Evolutionary conservation across 2,329 filamentous ascomycete genomes (phyloP).

Genomic region (Escovopsis weberi): DNA sequence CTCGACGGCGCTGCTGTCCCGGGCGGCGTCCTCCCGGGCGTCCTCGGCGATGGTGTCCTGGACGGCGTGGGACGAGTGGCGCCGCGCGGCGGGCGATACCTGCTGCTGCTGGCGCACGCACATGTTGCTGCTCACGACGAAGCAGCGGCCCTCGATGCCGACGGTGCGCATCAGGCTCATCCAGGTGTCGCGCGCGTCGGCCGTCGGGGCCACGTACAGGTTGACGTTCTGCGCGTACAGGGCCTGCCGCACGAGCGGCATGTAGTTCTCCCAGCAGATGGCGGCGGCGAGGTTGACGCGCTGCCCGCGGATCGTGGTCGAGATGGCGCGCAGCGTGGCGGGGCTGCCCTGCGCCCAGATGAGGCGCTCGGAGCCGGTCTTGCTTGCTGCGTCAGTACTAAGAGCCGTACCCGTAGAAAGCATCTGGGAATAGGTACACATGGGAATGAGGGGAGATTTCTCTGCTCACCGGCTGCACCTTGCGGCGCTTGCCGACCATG

Average conservation of each 20-base stretch:
- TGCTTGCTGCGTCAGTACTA: too few species aligned
- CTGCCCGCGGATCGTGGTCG: conserved; percentile 64
- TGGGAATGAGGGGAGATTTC: neutral
- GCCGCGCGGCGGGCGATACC: too few species aligned
- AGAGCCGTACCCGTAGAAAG: too few species aligned
- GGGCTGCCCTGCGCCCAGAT: conserved; percentile 82
- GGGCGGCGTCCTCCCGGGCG: neutral
- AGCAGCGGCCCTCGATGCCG: conserved; percentile 67
- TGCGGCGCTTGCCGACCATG: conserved; percentile 69
- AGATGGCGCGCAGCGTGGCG: conserved; percentile 63
- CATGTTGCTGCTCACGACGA: conserved; percentile 78
- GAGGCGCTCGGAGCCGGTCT: conserved; percentile 67
- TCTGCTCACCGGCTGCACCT: conserved; percentile 63
- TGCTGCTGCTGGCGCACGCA: conserved; percentile 33
- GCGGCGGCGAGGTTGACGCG: conserved; percentile 70
- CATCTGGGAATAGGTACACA: neutral
- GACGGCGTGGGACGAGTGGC: too few species aligned
- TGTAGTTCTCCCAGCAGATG: conserved; percentile 96
- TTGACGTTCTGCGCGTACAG: conserved; percentile 87
- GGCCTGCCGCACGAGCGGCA: conserved; percentile 72
- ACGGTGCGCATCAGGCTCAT: conserved; percentile 67
- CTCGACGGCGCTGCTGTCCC: neutral
- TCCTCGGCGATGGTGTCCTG: too few species aligned
- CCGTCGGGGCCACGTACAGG: conserved; percentile 80
- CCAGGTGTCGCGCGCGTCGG: conserved; percentile 76